Evolutionary conservation across 2,329 filamentous ascomycete genomes (phyloP), one percentile per base, ranked within the genome.

Genomic region (Myriosclerotinia scirpicola): DNA sequence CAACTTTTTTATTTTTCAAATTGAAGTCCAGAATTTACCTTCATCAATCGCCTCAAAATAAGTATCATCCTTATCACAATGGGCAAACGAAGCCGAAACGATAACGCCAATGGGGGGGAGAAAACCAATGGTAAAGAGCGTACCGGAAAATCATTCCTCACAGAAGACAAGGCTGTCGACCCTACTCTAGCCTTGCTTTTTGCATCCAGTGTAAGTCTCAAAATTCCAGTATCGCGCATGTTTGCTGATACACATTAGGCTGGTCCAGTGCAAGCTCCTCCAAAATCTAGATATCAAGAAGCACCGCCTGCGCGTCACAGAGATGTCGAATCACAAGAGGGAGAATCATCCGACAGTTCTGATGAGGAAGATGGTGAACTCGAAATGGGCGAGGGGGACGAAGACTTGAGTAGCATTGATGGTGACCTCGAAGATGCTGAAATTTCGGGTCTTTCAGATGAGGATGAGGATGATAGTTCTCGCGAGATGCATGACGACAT

Each of bases 131-230:
- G 73, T 65, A 71, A 70, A 48, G 66, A 70, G 58, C 60, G 54
- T 53, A 66, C 69, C 67, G 66, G 66, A 53, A 74, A 76, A 67
- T 70, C 78, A 48, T 75, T 80, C 64, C n/a, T 72, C 14, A 68
- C 68, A 14, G 67, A 73, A 36, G 71, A 73, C 55, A 85, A 85
- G 77, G 81, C 83, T 68, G 81, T 92, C 68, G 90, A 93, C 80
- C 88, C 90, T 76, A 80, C 83, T 66, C 81, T 93, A 71, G 83
- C 88, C 74, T 87, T 88, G 69, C 82, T 93, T 50, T 93, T 93
- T 79, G 84, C 88, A 67, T 81, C 83, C 67, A 92, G 90, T 81
- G 90, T 92, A 84, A 80, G 88, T 84, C 53, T 48, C 12, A 9
- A 64, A 34, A 26, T 56, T 36, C 20, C 38, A n/a, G 46, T 8